A percentile compares a stretch with the other conserved stretches of the same genome.
Conservation (phyloP, 2,329 filamentous ascomycete genomes). For the Stemphylium vesicarium region DNA sequence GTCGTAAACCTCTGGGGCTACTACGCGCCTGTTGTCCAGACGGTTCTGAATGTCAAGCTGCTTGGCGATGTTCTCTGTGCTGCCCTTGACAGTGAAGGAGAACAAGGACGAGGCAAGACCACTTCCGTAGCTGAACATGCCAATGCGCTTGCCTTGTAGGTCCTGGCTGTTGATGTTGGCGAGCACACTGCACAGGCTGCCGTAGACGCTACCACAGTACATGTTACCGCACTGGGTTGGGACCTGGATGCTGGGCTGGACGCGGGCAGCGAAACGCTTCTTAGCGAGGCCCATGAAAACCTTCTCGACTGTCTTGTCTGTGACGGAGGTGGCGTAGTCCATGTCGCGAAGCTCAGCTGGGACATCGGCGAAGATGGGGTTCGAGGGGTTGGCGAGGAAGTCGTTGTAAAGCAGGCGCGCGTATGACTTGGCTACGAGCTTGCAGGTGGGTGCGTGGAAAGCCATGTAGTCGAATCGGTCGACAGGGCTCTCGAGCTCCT, state of each 20-base stretch:
- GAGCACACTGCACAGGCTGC: constrained; percentile 56
- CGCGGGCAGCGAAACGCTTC: constrained; percentile 58
- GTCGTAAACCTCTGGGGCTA: constrained; percentile 58
- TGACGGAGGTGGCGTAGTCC: constrained; percentile 55
- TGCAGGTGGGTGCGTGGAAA: constrained; percentile 62
- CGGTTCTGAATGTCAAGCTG: constrained; percentile 56
- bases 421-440: constrained; percentile 62
- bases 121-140: constrained; percentile 60
- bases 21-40: constrained; percentile 53
- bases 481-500: constrained; percentile 53
- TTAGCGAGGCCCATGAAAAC: constrained; percentile 59
- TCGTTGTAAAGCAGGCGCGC: constrained; percentile 61
- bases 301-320: constrained; percentile 61
- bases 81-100: constrained; percentile 56
- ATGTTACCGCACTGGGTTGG: constrained; percentile 63
- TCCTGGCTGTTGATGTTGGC: constrained; percentile 54
- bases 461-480: constrained; percentile 63
- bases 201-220: constrained; percentile 62
- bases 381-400: constrained; percentile 55
- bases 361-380: constrained; percentile 58
- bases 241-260: constrained; percentile 58
- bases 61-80: constrained; percentile 54
- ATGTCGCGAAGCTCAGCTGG: constrained; percentile 56
- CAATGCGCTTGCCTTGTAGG: constrained; percentile 59
- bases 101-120: constrained; percentile 60